phyloP scores from a whole-genome alignment of 1,284 basidiomycete genomes.

The Papiliotrema laurentii region DNA sequence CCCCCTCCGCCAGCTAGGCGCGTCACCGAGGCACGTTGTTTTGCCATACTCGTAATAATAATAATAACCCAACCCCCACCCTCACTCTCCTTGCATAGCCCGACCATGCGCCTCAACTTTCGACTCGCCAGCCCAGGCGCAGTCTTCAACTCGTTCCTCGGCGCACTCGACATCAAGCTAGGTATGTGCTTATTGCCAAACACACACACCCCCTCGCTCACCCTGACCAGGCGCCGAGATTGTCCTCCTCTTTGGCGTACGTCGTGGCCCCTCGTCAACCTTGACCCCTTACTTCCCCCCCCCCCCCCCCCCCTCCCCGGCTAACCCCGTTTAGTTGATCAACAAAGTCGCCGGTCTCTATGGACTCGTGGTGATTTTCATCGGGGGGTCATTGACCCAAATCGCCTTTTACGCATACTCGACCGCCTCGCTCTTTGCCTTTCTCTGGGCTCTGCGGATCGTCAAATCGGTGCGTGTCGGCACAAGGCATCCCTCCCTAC shows the following conservation, averaged over 20 bases:
- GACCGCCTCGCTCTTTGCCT: constrained; percentile 69
- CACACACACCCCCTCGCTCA: neutral
- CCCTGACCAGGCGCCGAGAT: constrained; percentile 62
- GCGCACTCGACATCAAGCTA: constrained; percentile 81
- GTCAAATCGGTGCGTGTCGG: constrained; percentile 67
- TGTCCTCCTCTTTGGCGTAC: constrained; percentile 76
- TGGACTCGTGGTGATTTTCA: constrained; percentile 85
- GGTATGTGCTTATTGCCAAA: constrained; percentile 47
- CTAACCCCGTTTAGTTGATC: constrained; percentile 60
- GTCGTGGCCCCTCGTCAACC: constrained; percentile 32
- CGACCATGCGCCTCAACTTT: constrained; percentile 31
- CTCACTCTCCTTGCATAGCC: neutral
- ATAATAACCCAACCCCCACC: neutral
- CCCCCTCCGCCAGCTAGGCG: too few species aligned
- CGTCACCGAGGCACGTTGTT: too few species aligned
- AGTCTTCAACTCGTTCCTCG: constrained; percentile 70
- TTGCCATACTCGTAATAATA: too few species aligned
- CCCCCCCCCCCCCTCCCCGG: too few species aligned
- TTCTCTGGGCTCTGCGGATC: constrained; percentile 81
- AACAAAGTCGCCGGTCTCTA: constrained; percentile 99
- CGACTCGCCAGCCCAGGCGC: constrained; percentile 29
- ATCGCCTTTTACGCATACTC: constrained; percentile 91
- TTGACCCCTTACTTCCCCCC: too few species aligned
- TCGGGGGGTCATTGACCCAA: constrained; percentile 84
- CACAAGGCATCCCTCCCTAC: neutral